Conservation (phyloP, 768 basidiomycete genomes). For the Russula foetens region DNA sequence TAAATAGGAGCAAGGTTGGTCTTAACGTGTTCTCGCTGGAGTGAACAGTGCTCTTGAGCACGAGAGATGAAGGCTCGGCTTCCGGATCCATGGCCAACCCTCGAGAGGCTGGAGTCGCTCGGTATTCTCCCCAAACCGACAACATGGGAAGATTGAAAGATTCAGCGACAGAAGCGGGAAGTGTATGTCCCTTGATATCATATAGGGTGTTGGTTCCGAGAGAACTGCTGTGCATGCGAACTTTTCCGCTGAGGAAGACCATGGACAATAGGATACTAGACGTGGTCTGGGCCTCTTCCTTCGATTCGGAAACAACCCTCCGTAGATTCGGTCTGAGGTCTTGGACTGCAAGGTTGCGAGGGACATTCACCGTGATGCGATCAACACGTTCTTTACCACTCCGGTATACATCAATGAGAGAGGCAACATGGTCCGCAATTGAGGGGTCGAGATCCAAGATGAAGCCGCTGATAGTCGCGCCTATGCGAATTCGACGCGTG, state of each 20-base stretch:
- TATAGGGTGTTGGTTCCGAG: conserved; percentile 21
- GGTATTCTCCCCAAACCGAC: conserved; percentile 79
- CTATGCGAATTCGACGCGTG: conserved; percentile 49
- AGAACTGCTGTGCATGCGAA: conserved; percentile 57
- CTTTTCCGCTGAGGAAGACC: conserved; percentile 78
- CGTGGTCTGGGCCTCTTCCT: conserved; percentile 36
- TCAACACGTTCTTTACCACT: conserved; percentile 74
- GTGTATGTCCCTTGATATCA: conserved; percentile 46
- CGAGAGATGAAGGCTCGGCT: conserved; percentile 49
- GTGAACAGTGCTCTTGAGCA: conserved; percentile 85
- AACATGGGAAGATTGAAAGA: conserved; percentile 67
- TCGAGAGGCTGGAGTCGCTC: conserved; percentile 42
- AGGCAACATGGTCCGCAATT: conserved; percentile 70
- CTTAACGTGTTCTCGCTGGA: conserved; percentile 79
- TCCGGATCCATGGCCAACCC: conserved; percentile 27
- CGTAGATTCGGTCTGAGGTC: background rate
- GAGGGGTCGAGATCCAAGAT: conserved; percentile 76
- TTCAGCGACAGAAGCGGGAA: conserved; percentile 48
- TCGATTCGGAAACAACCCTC: conserved; percentile 16
- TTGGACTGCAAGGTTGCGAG: conserved; percentile 32
- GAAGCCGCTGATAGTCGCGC: conserved; percentile 75
- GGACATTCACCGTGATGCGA: conserved; percentile 47
- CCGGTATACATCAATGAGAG: conserved; percentile 79
- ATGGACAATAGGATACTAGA: conserved; percentile 60
- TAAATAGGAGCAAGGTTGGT: conserved; percentile 78